phyloP scores from a whole-genome alignment of 75 land plant species.

The Azolla pinnata region DNA sequence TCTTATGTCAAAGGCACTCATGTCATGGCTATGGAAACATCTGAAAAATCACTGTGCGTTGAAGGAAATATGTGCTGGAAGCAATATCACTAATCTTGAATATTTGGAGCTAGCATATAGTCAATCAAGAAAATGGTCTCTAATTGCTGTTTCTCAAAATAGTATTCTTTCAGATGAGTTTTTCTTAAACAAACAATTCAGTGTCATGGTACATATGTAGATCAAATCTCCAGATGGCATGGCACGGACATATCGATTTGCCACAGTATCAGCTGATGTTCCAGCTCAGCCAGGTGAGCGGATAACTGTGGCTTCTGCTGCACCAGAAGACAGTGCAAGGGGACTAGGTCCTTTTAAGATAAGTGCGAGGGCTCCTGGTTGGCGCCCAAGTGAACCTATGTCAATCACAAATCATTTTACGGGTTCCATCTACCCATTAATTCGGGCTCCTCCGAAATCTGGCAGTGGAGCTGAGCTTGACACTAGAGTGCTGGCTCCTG shows the following conservation, averaged over 20 bases:
- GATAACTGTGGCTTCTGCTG: constrained; percentile 67
- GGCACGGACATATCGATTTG: constrained; percentile 83
- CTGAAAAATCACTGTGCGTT: no score
- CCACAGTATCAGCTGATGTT: constrained; percentile 75
- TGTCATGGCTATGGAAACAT: no score
- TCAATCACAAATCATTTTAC: constrained; percentile 66
- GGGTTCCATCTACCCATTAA: constrained; percentile 45
- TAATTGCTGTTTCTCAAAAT: no score
- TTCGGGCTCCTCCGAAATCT: constrained; percentile 57
- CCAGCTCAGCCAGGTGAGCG: constrained; percentile 94
- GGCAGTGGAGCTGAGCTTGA: constrained; percentile 44
- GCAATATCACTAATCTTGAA: no score
- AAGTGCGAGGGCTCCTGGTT: constrained; percentile 51
- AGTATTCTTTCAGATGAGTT: no score
- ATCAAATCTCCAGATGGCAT: constrained; percentile 71
- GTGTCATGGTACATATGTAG: constrained; percentile 34
- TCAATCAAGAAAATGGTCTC: no score
- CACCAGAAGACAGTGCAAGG: constrained; percentile 52
- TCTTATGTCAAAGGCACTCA: no score
- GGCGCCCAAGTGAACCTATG: constrained; percentile 76
- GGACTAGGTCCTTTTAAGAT: constrained; percentile 63
- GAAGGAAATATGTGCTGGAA: no score
- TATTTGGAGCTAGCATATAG: no score
- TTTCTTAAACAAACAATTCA: no score
- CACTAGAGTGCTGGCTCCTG: constrained; percentile 48